Base-by-base conservation (phyloP, 352 stramenopile genomes). In the Phytophthora ohioensis region DNA sequence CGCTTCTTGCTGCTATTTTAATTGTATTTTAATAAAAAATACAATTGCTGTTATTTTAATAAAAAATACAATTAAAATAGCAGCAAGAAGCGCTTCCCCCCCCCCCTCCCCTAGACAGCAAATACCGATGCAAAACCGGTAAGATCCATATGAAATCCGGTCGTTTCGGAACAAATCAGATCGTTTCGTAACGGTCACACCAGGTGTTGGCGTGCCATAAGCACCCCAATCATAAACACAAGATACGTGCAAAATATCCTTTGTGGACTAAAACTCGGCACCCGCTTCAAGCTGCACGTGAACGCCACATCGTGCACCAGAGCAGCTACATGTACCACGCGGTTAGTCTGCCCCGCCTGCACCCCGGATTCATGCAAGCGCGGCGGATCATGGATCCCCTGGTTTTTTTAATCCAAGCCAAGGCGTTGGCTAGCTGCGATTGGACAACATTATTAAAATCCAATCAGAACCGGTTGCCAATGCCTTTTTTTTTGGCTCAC, bases 331-430 rank as follows among this genome's bases (percentile, higher is more conserved):
- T 27, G 27, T 36, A 12, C 38, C 15, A 32, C 41, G 13, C 32
- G 32, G 49, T 7, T 38, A 38, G 27, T 1, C 5, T 12, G 62
- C 27, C 46, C 53, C 42, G 62, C 58, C 53, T 69, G 34, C 42
- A 42, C 27, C 34, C 51, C 43, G 66, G 66, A 12, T 64, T 58
- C 59, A 53, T 52, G 69, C 59, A 67, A 64, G 45, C 43, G 39
- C 46, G 11, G 30, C 32, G 30, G 38, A 61, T 69, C 58, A 42
- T 41, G 46, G 57, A 60, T 69, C 41, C 55, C 34, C 48, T 38
- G 31, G n/a, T 38, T 63, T 49, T n/a, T 43, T 41, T 8, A 42
- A 35, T 46, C 41, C 17, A 21, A 64, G 21, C 21, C 21, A 27
- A 27, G 21, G 21, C 8, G 41, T 34, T 71, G 64, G 64, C 56